Evolutionary conservation across 164 flowering plant genomes (phyloP).

Genomic region (Cinnamomum chago): DNA sequence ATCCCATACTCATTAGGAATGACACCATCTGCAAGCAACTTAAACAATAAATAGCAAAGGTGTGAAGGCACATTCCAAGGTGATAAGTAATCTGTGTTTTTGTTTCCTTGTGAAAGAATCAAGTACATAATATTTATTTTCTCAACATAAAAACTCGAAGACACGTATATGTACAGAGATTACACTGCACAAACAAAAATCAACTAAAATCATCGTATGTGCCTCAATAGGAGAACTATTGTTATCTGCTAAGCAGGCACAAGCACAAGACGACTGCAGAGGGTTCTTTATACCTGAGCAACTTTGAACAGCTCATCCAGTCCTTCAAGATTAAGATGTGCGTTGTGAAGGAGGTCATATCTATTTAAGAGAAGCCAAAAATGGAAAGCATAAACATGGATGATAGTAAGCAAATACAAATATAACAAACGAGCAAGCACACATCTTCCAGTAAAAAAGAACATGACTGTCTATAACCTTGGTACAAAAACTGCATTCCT

Average conservation of each 20-base stretch:
- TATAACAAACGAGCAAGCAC: not conserved
- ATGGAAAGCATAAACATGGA: not conserved
- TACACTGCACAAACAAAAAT: not conserved
- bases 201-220: not conserved
- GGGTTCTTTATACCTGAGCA: conserved; percentile 64
- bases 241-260: not conserved
- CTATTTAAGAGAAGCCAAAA: conserved; percentile 33
- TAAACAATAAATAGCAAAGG: conserved; percentile 22
- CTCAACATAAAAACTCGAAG: not conserved
- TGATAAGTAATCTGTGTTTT: not conserved
- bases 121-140: not conserved
- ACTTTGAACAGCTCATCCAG: conserved; percentile 91
- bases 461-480: too few relatives aligned
- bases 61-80: conserved; percentile 1
- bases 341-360: conserved; percentile 95
- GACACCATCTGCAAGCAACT: conserved; percentile 98
- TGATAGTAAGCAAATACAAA: not conserved
- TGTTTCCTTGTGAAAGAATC: not conserved
- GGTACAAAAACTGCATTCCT: too few relatives aligned
- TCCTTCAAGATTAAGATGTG: conserved; percentile 87
- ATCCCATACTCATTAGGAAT: conserved; percentile 99
- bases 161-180: not conserved
- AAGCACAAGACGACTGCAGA: not conserved
- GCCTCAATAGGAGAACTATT: not conserved
- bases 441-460: not conserved